These are phyloP conservation scores for Saturnispora gosingensis DNA, from an alignment of 805 yeast genomes.

Conservation along the genomic window DNA sequence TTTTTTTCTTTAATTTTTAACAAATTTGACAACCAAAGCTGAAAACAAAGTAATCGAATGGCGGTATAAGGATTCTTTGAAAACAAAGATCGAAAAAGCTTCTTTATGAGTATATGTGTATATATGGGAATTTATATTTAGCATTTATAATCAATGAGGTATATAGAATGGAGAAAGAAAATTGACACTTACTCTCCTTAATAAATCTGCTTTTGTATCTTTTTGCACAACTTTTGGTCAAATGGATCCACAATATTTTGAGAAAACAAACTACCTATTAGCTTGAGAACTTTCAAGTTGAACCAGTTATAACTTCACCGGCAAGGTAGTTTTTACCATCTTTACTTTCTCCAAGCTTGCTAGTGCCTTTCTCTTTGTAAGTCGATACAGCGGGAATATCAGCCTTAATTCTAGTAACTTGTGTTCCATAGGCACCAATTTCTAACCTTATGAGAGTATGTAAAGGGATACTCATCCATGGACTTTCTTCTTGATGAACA, in stretches of 20 bases:
- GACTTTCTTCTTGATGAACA: slow-evolving; percentile 93
- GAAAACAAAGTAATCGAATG: too few species aligned
- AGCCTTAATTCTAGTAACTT: slow-evolving; percentile 84
- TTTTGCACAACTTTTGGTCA: too few species aligned
- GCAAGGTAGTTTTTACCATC: slow-evolving; percentile 32
- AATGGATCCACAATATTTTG: neutral
- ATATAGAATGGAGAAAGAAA: neutral
- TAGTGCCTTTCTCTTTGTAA: slow-evolving; percentile 88
- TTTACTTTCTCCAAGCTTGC: slow-evolving; percentile 46
- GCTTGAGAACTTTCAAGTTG: slow-evolving; percentile 7
- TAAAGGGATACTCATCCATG: slow-evolving; percentile 98
- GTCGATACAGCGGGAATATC: slow-evolving; percentile 97
- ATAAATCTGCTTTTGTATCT: neutral
- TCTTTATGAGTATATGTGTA: neutral
- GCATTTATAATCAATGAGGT: neutral
- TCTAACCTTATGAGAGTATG: slow-evolving; percentile 91
- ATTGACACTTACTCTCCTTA: neutral
- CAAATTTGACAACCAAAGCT: neutral
- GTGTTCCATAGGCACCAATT: slow-evolving; percentile 88
- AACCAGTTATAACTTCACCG: slow-evolving; percentile 39
- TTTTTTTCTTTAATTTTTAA: neutral
- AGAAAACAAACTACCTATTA: neutral
- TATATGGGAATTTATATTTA: neutral
- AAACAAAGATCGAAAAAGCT: neutral
- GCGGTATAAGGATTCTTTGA: too few species aligned